Evolutionary conservation across 495 filamentous ascomycete species (phyloP).

Genomic region (Hyphodiscus hymeniophilus): DNA sequence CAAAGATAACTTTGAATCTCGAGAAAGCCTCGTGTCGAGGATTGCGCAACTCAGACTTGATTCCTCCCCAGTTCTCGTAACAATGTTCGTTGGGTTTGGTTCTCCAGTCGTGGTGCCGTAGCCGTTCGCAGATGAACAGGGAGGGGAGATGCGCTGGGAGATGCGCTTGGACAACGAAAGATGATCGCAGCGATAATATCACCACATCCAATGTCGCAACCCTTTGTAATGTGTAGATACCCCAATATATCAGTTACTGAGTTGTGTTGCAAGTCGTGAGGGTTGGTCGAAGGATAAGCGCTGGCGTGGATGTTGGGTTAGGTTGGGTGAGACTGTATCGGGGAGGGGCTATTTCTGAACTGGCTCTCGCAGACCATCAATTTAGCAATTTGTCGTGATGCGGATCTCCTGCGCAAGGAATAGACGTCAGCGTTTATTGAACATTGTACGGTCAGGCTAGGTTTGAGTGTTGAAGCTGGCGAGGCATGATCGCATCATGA

Average conservation of each 20-base stretch:
- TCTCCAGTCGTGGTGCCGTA: conserved; percentile 6
- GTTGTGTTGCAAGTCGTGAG: not conserved
- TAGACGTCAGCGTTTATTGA: too few relatives aligned
- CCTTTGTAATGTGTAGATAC: not conserved
- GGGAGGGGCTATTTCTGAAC: too few relatives aligned
- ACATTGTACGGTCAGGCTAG: too few relatives aligned
- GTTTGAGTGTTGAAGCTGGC: too few relatives aligned
- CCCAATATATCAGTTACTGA: not conserved
- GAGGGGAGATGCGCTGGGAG: not conserved
- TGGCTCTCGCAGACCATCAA: too few relatives aligned
- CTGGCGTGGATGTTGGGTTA: too few relatives aligned
- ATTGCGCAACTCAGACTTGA: not conserved
- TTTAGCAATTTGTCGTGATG: too few relatives aligned
- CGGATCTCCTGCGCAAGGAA: too few relatives aligned
- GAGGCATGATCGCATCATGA: too few relatives aligned
- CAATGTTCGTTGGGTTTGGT: conserved; percentile 7
- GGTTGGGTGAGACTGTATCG: too few relatives aligned
- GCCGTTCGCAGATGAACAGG: too few relatives aligned
- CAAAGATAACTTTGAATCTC: conserved; percentile 2
- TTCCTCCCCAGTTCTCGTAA: conserved; percentile 8
- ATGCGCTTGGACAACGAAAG: not conserved
- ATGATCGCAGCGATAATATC: not conserved
- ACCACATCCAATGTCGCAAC: not conserved
- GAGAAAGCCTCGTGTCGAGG: conserved; percentile 3
- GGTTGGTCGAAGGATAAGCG: not conserved